Conservation (phyloP, 352 stramenopile genomes). For the Pythium chondricola region DNA sequence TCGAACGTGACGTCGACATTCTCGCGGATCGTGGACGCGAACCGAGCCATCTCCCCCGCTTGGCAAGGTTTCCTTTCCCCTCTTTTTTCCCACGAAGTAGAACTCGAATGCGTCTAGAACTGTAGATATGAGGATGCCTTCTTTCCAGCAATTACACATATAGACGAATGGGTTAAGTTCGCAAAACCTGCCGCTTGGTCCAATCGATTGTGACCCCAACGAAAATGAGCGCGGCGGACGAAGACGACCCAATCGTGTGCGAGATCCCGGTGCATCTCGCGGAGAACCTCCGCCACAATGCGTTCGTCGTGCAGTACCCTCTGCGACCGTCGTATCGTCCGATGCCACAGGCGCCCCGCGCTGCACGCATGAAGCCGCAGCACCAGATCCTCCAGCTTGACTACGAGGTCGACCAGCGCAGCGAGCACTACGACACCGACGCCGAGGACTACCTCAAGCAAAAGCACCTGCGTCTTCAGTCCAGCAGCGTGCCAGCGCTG, state of each 20-base stretch:
- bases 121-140: no score
- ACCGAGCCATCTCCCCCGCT: no score
- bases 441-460: constrained; percentile 79
- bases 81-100: no score
- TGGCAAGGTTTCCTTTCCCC: no score
- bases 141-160: no score
- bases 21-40: constrained; percentile 26
- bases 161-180: background rate
- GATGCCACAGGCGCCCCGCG: constrained; percentile 50
- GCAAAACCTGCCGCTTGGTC: constrained; percentile 24
- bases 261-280: constrained; percentile 83
- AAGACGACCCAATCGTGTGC: constrained; percentile 73
- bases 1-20: constrained; percentile 60
- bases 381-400: constrained; percentile 79
- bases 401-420: constrained; percentile 64
- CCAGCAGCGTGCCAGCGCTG: constrained; percentile 47
- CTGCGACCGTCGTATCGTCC: constrained; percentile 70
- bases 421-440: constrained; percentile 69
- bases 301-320: constrained; percentile 81
- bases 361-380: constrained; percentile 61
- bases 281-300: constrained; percentile 53
- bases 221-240: constrained; percentile 22
- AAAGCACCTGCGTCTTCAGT: constrained; percentile 61
- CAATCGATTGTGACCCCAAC: background rate
- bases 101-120: no score